Evolutionary conservation across 1,139 yeast species (phyloP).

Genomic region (Magnusiomyces tetraspermus): DNA sequence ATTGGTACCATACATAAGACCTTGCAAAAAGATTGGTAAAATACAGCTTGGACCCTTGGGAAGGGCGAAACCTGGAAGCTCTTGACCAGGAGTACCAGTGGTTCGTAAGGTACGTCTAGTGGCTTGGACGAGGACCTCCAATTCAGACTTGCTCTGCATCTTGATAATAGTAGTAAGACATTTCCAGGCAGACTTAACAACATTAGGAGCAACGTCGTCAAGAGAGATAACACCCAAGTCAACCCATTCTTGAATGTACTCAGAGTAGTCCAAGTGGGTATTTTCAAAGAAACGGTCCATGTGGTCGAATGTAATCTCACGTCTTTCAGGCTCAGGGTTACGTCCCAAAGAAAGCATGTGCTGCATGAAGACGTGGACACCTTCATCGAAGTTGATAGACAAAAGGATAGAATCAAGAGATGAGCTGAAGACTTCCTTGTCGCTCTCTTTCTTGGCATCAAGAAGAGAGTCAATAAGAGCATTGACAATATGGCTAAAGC

Average conservation of each 20-base stretch:
- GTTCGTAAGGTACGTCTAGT: conserved; percentile 62
- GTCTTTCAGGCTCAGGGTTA: conserved; percentile 58
- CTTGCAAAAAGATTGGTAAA: conserved; percentile 87
- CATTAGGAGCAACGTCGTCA: conserved; percentile 56
- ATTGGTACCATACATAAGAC: conserved; percentile 84
- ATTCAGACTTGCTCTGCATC: conserved; percentile 48
- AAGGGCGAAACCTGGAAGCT: conserved; percentile 61
- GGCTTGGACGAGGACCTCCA: conserved; percentile 71
- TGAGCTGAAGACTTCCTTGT: conserved; percentile 33
- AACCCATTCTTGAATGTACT: conserved; percentile 69
- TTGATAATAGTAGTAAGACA: conserved; percentile 59
- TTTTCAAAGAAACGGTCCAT: conserved; percentile 61
- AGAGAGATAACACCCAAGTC: conserved; percentile 60
- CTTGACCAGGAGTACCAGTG: conserved; percentile 56
- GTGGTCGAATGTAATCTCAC: conserved; percentile 59
- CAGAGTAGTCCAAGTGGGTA: conserved; percentile 59
- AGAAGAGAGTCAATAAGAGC: conserved; percentile 59
- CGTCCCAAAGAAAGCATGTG: conserved; percentile 59
- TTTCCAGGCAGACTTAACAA: conserved; percentile 61
- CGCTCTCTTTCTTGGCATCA: conserved; percentile 28
- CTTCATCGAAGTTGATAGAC: conserved; percentile 70
- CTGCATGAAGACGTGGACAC: conserved; percentile 76
- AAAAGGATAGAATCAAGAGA: conserved; percentile 62
- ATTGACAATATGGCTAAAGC: conserved; percentile 62
- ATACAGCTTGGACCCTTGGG: conserved; percentile 86